A percentile compares a stretch with the other conserved stretches of the same genome.
Evolutionary conservation across 306 rosid genomes (phyloP).

Genomic region (Albizia julibrissin): DNA sequence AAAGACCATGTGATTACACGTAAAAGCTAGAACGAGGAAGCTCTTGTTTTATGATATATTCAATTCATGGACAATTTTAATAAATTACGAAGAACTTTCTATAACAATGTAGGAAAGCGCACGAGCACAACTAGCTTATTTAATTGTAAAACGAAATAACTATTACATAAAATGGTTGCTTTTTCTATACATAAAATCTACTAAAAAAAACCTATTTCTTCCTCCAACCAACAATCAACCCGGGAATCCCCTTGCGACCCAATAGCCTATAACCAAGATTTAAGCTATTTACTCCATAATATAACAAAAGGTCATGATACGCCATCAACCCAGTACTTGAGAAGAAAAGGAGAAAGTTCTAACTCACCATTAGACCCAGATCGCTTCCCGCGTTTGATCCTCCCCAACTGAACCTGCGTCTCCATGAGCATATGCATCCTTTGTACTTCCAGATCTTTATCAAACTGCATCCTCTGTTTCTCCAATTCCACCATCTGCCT

Average conservation of each 20-base stretch:
- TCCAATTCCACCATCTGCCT: constrained; percentile 95
- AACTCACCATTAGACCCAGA: constrained; percentile 75
- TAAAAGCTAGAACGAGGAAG: constrained; percentile 19
- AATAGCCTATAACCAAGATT: neutral
- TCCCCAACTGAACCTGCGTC: constrained; percentile 88
- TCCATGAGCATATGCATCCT: constrained; percentile 92
- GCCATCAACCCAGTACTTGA: constrained; percentile 31
- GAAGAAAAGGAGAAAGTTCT: neutral
- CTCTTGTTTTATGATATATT: constrained; percentile 13
- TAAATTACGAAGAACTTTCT: constrained; percentile 35
- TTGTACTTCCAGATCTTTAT: constrained; percentile 86
- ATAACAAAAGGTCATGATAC: constrained; percentile 4
- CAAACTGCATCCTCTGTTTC: constrained; percentile 91
- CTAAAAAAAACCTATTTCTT: neutral
- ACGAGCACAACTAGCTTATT: constrained; percentile 35
- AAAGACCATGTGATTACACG: constrained; percentile 26
- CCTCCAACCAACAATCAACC: constrained; percentile 24
- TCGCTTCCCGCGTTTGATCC: constrained; percentile 86
- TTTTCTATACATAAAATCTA: constrained; percentile 13
- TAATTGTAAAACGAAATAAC: constrained; percentile 37
- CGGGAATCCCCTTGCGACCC: constrained; percentile 30
- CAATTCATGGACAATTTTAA: constrained; percentile 31
- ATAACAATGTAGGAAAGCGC: constrained; percentile 33
- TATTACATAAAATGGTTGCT: constrained; percentile 17
- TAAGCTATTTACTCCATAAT: constrained; percentile 22